Conservation (phyloP, 1,139 yeast genomes). For the Protomyces macrosporus region DNA sequence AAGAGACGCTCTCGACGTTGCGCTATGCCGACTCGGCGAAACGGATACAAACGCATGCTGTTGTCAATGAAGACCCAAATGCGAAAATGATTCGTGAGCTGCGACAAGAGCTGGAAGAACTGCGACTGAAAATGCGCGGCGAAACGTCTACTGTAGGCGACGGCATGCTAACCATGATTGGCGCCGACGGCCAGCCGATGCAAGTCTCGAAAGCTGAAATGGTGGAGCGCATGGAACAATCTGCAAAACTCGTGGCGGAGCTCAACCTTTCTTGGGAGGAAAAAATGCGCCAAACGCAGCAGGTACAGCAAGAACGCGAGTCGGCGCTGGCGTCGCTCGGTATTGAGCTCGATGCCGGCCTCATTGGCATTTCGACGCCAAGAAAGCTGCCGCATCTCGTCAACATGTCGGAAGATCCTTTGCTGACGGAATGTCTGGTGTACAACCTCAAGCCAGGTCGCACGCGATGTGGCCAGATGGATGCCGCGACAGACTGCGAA, state of each 20-base stretch:
- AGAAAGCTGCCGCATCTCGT: constrained; percentile 36
- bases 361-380: constrained; percentile 36
- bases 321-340: constrained; percentile 36
- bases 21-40: constrained; percentile 73
- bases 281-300: constrained; percentile 33
- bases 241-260: constrained; percentile 35
- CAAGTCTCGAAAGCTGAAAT: constrained; percentile 32
- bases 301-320: constrained; percentile 35
- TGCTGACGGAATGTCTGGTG: constrained; percentile 36
- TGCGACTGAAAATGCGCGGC: constrained; percentile 29
- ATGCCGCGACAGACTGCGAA: constrained; percentile 30
- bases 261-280: constrained; percentile 37
- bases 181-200: constrained; percentile 30
- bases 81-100: constrained; percentile 36
- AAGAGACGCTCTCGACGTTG: constrained; percentile 66
- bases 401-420: constrained; percentile 37
- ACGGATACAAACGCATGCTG: constrained; percentile 47
- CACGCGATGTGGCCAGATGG: constrained; percentile 34
- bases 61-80: constrained; percentile 35
- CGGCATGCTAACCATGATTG: constrained; percentile 24
- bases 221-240: constrained; percentile 33
- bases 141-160: not conserved
- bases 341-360: constrained; percentile 33
- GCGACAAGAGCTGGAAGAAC: constrained; percentile 34
- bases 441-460: constrained; percentile 36